Conservation (phyloP, 257 asterid genomes). For the Rauvolfia tetraphylla region DNA sequence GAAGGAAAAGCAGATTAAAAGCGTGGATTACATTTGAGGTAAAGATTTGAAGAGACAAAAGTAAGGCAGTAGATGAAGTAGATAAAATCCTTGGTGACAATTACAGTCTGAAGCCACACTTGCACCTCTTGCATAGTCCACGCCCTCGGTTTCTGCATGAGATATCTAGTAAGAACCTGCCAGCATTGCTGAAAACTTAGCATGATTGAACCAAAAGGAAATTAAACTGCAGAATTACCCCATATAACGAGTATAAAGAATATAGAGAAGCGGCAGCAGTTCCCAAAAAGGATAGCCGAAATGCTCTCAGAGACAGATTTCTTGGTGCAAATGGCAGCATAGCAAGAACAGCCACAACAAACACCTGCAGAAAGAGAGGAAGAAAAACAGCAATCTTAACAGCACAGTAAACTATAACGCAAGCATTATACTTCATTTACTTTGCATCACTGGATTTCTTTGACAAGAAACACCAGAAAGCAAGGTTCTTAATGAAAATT, state of each 20-base stretch:
- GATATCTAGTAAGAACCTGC: slow-evolving; percentile 25
- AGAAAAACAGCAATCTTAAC: neutral
- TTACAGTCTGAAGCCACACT: slow-evolving; percentile 78
- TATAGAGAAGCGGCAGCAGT: slow-evolving; percentile 73
- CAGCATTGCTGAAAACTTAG: neutral
- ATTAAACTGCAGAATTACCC: slow-evolving; percentile 51
- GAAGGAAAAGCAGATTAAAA: slow-evolving; percentile 5
- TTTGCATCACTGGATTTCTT: neutral
- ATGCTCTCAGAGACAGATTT: slow-evolving; percentile 71
- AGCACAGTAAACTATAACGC: neutral
- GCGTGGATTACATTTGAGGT: slow-evolving; percentile 71
- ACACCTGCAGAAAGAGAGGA: slow-evolving; percentile 45
- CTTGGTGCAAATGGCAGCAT: slow-evolving; percentile 68
- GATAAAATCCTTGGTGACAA: slow-evolving; percentile 79
- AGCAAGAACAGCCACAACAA: slow-evolving; percentile 75
- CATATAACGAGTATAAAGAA: slow-evolving; percentile 72
- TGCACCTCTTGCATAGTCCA: slow-evolving; percentile 92
- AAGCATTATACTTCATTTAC: neutral
- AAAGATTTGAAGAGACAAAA: slow-evolving; percentile 68
- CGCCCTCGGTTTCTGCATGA: slow-evolving; percentile 85
- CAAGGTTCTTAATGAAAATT: neutral
- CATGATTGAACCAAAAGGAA: neutral
- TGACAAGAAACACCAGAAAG: neutral
- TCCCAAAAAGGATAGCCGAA: slow-evolving; percentile 76
- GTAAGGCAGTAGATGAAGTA: slow-evolving; percentile 75